phyloP scores from a whole-genome alignment of 176 grass and related monocot genomes.

The Tillandsia leiboldiana region DNA sequence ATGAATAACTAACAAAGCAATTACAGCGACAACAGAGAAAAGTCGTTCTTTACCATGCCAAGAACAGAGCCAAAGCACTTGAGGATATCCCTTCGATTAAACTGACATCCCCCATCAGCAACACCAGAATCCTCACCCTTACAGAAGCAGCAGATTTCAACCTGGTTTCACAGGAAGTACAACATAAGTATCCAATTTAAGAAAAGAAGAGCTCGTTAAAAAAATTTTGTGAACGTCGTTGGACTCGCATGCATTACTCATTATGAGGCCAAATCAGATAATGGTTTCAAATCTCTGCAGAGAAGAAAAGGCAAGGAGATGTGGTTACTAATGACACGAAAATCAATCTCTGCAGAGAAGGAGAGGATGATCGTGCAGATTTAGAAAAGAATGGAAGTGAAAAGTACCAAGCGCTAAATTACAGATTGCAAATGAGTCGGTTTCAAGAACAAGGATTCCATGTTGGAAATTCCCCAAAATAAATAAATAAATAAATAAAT shows the following conservation, averaged over 20 bases:
- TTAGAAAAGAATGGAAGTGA: no score
- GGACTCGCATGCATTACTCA: background rate
- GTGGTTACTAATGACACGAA: no score
- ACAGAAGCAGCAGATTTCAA: conserved; percentile 27
- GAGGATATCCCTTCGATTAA: conserved; percentile 44
- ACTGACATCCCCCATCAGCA: conserved; percentile 9
- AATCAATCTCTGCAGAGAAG: no score
- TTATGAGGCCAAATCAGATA: no score
- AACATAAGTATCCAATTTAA: background rate
- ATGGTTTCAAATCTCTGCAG: conserved; percentile 1
- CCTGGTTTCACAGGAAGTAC: conserved; percentile 11
- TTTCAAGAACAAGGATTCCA: no score
- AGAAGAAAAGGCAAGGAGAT: background rate
- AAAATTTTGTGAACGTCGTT: background rate
- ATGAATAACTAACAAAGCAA: no score
- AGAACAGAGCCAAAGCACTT: conserved; percentile 30
- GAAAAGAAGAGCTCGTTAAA: background rate
- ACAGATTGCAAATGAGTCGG: background rate
- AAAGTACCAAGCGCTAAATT: no score
- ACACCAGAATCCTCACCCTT: conserved; percentile 10
- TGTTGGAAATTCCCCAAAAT: no score
- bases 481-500: background rate
- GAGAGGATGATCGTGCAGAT: no score
- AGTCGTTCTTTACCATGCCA: conserved; percentile 37
- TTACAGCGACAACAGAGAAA: no score